Evolutionary conservation across 1,284 basidiomycete genomes (phyloP).

Genomic region (Phellopilus nigrolimitatus): DNA sequence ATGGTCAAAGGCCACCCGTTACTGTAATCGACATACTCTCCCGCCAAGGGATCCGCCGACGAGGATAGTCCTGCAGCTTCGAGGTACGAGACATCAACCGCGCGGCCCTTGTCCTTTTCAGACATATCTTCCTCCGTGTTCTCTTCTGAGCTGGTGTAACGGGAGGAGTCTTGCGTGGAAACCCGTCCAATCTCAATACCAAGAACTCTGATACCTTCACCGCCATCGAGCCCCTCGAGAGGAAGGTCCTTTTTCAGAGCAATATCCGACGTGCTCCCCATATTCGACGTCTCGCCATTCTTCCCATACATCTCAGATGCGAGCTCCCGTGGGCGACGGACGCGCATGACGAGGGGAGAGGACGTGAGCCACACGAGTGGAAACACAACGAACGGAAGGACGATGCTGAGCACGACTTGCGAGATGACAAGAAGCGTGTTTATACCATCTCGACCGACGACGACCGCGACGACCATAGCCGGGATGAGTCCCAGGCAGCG

Average conservation of each 20-base stretch:
- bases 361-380: constrained; percentile 78
- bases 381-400: constrained; percentile 83
- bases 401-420: constrained; percentile 85
- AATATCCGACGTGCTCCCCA: not conserved
- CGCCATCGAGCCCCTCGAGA: no score
- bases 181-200: not conserved
- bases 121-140: not conserved
- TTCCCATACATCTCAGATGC: not conserved
- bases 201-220: no score
- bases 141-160: no score
- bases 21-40: constrained; percentile 53
- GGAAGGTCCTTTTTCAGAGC: not conserved
- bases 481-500: constrained; percentile 86
- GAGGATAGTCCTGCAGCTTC: no score
- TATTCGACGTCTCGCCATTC: not conserved
- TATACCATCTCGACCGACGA: constrained; percentile 73
- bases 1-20: constrained; percentile 52
- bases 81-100: not conserved
- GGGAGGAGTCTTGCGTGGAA: no score
- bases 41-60: constrained; percentile 4
- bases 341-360: constrained; percentile 65
- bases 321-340: constrained; percentile 32
- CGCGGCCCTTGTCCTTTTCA: constrained; percentile 9
- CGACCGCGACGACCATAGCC: constrained; percentile 73
- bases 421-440: constrained; percentile 80